Base-by-base conservation (phyloP, 2,329 filamentous ascomycete species). In the Aspergillus nomiae region DNA sequence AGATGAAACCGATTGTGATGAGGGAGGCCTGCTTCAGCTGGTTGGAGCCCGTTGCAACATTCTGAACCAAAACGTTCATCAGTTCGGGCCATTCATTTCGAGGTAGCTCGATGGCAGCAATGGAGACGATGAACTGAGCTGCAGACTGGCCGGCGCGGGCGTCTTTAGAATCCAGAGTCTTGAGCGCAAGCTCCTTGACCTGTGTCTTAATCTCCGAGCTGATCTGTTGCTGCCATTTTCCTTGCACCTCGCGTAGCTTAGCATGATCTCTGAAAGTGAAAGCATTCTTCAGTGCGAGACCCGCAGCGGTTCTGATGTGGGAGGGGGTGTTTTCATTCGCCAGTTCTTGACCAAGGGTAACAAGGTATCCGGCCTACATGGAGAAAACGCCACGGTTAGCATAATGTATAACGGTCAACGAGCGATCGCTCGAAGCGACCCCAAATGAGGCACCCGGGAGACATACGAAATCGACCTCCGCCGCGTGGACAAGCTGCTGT, bases 1-100 rank as follows among this genome's bases (percentile, higher is more conserved):
- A 99, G 73, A 99, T 94, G 82, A 95, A 99, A 71, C 95, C 95
- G 78, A 99, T 97, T n/a, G 94, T 90, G 62, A 92, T 94, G 74
- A 99, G 83, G 51, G 94, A 98, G 48, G 94, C 86, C 83, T 97
- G 94, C 85, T 98, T 99, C 78, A 96, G 89, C 81, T 93, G 89
- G 75, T 94, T 90, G 73, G 85, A 87, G 69, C 94, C 95, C 69
- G 89, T 88, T 77, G 92, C 94, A 69, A 99, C 94, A 78, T 95
- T 97, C 79, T 94, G 91, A 69, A 99, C 95, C 70, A 99, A 85
- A 38, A 86, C 87, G 65, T 88, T 85, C 91, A 99, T 94, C 70
- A 99, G 85, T 78, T 98, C 93, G 59, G 88, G 87, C 95, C 95
- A 99, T 84, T 97, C 91, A 74, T 92, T 89, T 73, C 92, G 89